Evolutionary conservation across 1,284 basidiomycete genomes (phyloP).

Genomic region (Caloboletus firmus): DNA sequence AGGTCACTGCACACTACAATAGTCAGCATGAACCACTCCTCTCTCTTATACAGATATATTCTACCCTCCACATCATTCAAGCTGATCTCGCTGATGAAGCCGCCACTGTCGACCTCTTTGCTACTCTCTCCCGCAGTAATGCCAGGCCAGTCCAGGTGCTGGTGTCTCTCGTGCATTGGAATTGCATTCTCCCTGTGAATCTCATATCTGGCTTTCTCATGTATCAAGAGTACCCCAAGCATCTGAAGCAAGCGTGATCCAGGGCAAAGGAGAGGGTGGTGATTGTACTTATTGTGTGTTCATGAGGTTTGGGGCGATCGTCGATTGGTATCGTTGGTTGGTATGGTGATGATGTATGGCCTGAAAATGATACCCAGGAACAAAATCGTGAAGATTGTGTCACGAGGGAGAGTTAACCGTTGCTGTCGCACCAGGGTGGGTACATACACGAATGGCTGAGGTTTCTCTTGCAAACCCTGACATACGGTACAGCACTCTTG

Average conservation of each 20-base stretch:
- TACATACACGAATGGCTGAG: conserved; percentile 59
- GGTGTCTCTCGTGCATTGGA: conserved; percentile 69
- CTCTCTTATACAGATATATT: conserved; percentile 41
- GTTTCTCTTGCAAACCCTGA: conserved; percentile 45
- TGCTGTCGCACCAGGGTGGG: conserved; percentile 71
- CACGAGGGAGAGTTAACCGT: conserved; percentile 66
- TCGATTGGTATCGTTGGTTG: not conserved
- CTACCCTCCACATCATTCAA: conserved; percentile 43
- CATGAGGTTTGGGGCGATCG: not conserved
- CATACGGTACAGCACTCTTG: conserved; percentile 54
- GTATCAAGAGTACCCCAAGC: conserved; percentile 56
- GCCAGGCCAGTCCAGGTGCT: conserved; percentile 50
- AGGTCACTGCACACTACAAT: conserved; percentile 74
- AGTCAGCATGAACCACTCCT: conserved; percentile 47
- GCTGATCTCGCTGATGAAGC: conserved; percentile 60
- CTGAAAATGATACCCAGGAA: conserved; percentile 70
- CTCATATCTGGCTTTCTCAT: conserved; percentile 69
- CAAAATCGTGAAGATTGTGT: conserved; percentile 75
- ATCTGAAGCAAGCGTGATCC: conserved; percentile 43
- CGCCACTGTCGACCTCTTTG: conserved; percentile 47
- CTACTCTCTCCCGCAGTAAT: conserved; percentile 22
- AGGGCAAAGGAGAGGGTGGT: conserved; percentile 50
- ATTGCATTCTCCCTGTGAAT: conserved; percentile 58
- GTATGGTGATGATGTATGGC: conserved; percentile 69
- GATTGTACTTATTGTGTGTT: conserved; percentile 45